Base-by-base conservation (phyloP, 805 yeast genomes). In the Schwanniomyces occidentalis region DNA sequence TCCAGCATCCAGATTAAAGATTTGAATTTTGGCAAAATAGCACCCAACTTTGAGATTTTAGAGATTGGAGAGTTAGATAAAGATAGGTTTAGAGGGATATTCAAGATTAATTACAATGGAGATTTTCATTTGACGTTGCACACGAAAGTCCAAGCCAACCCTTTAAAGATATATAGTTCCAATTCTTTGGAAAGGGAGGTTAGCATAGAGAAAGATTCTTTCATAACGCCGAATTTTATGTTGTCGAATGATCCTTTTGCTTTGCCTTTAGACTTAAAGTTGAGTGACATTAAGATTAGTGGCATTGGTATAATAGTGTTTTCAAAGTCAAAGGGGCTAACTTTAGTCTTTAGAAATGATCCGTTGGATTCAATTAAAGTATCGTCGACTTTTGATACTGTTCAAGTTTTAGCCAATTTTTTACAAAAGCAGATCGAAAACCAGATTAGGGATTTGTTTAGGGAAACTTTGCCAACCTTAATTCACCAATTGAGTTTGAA, bases 271-370 rank as follows among this genome's bases (percentile, higher is more conserved):
- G 85, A 84, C 52, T 68, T 88, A 48, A 81, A 82, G 24, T 64
- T 88, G 35, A 76, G 88, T 25, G 81, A 84, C 37, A 81, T 88
- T 42, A 72, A 73, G 47, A 69, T 88, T 34, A 76, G 81, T 37
- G 93, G 95, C 1, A 88, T 89, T 40, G 88, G 90, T 16, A 83
- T 88, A 35, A 78, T 87, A 42, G 96, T 88, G 3, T 88, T 85
- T 55, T 78, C 84, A 18, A 82, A 85, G 49, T 71, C 84, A 3
- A 86, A 86, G 51, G 96, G 96, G 1, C 70, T 88, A 37, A 88
- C 96, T 0, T 65, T 88, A 25, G 96, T 88, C 19, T 88, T 88
- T 63, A 75, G 90, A 48, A 88, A 88, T 58, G 96, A 88, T 58
- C 96, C 96, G 0, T 68, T 88, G 37, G 95, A 87, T 46, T 75